A percentile compares a stretch with the other conserved stretches of the same genome.
phyloP scores from a whole-genome alignment of 306 rosid species.

The Vigna mungo region DNA sequence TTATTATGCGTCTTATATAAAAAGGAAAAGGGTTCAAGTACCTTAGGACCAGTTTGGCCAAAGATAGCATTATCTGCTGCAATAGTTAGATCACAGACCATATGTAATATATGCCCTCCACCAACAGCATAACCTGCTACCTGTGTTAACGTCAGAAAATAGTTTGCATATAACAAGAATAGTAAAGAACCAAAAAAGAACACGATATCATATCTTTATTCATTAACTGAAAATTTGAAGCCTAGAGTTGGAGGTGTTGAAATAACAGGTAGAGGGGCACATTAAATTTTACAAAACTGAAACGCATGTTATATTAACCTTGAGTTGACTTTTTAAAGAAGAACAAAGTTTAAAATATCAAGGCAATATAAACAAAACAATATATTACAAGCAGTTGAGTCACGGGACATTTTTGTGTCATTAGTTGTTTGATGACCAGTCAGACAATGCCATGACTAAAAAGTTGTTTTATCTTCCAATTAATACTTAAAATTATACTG shows the following conservation, averaged over 20 bases:
- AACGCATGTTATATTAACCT: slow-evolving; percentile 12
- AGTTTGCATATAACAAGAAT: slow-evolving; percentile 26
- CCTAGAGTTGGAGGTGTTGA: slow-evolving; percentile 11
- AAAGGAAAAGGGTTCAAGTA: slow-evolving; percentile 39
- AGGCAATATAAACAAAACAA: background rate
- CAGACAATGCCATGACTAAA: background rate
- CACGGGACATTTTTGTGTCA: background rate
- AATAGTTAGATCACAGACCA: slow-evolving; percentile 93
- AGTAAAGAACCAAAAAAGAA: background rate
- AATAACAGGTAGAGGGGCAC: background rate
- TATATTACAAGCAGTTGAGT: background rate
- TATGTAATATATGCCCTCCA: slow-evolving; percentile 86
- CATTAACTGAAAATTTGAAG: slow-evolving; percentile 13
- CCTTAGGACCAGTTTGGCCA: slow-evolving; percentile 99
- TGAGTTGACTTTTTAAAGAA: background rate
- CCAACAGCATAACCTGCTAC: slow-evolving; percentile 96
- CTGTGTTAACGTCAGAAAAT: slow-evolving; percentile 51
- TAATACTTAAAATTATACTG: background rate
- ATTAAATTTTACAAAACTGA: background rate
- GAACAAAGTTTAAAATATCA: background rate
- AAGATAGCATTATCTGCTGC: slow-evolving; percentile 92
- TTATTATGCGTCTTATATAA: slow-evolving; percentile 7
- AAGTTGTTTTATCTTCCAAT: background rate
- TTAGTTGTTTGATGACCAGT: background rate
- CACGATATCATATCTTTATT: background rate